A percentile compares a stretch with the other conserved stretches of the same genome.
Conservation (phyloP, 1,284 basidiomycete species). For the Pterulicium gracile region DNA sequence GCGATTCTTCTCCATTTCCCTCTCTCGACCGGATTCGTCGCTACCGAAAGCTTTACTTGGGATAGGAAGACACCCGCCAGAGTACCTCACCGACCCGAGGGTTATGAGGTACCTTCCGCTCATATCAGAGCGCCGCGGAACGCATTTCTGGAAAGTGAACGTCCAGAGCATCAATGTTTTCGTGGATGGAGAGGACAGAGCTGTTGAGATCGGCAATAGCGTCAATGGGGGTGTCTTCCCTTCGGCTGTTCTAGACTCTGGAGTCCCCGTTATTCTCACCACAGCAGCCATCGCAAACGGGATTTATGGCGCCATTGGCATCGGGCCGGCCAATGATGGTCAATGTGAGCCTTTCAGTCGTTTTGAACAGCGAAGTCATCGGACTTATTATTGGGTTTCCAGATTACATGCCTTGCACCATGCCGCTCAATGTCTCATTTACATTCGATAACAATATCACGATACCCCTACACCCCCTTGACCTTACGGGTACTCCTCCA, state of each 20-base stretch:
- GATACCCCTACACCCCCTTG: slow-evolving; percentile 59
- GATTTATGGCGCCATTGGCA: slow-evolving; percentile 66
- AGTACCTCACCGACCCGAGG: slow-evolving; percentile 38
- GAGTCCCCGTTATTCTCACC: slow-evolving; percentile 53
- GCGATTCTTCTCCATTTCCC: slow-evolving; percentile 56
- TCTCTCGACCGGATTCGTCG: slow-evolving; percentile 52
- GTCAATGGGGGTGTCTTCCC: slow-evolving; percentile 28
- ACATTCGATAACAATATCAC: slow-evolving; percentile 40
- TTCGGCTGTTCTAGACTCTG: slow-evolving; percentile 58
- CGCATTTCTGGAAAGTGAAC: slow-evolving; percentile 48
- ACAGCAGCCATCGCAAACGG: slow-evolving; percentile 51
- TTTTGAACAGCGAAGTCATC: neutral
- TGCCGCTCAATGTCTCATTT: slow-evolving; percentile 59
- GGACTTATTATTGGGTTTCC: slow-evolving; percentile 16
- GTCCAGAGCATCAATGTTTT: slow-evolving; percentile 51
- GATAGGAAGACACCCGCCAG: slow-evolving; percentile 52
- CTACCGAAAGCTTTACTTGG: slow-evolving; percentile 47
- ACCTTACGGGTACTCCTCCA: slow-evolving; percentile 37
- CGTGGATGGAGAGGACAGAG: slow-evolving; percentile 29
- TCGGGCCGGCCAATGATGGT: slow-evolving; percentile 47
- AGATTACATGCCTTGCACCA: slow-evolving; percentile 60
- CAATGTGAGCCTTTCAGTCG: slow-evolving; percentile 37
- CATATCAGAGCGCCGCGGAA: slow-evolving; percentile 26
- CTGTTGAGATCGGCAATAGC: slow-evolving; percentile 23
- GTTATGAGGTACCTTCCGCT: slow-evolving; percentile 39